Evolutionary conservation across 2,329 filamentous ascomycete species (phyloP), one percentile per base, ranked within the genome.

Genomic region (Blastomyces silverae): DNA sequence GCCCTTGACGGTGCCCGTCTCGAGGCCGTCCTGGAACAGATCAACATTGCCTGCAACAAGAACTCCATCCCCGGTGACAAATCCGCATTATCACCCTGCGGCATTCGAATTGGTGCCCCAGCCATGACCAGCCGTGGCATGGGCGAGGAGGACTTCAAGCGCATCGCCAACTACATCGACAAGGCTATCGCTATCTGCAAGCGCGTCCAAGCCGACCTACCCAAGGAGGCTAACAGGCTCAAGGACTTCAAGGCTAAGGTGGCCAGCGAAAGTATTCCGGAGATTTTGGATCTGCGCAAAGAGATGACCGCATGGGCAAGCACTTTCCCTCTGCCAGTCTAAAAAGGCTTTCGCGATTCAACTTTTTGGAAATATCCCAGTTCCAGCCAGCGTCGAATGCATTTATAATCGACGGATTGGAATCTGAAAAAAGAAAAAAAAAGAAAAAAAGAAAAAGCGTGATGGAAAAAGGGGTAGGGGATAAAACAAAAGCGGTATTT

Each of bases 21-120:
- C 53, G 94, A 99, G 85, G 89, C 91, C 67, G 89, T 99, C 66
- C 88, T 99, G 25, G 94, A 99, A 83, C 90, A 95, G 79, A 94
- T 97, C 81, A 96, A 96, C 84, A 96, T 99, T 78, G 92, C 94
- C 68, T 96, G 92, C 86, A 99, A 99, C 88, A 99, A 99, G 88
- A 99, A 99, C 87, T 89, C 91, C 67, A 94, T 96, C 66, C 94
- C 94, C 52, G 94, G 94, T 69, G 94, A 99, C 85, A 97, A 96
- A 85, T 96, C 91, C 66, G 94, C 94, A 60, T 86, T 99, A 71
- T 96, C 91, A 69, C 94, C 94, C 64, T 91, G 88, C 75, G 94
- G 94, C 83, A 88, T 99, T 78, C 91, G 94, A 72, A 96, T 99
- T 73, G 94, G 94, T 75, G 94, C 92, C 57, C 94, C 94, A 59